phyloP scores from a whole-genome alignment of 331 rosid species.

The Spiraea crenata region DNA sequence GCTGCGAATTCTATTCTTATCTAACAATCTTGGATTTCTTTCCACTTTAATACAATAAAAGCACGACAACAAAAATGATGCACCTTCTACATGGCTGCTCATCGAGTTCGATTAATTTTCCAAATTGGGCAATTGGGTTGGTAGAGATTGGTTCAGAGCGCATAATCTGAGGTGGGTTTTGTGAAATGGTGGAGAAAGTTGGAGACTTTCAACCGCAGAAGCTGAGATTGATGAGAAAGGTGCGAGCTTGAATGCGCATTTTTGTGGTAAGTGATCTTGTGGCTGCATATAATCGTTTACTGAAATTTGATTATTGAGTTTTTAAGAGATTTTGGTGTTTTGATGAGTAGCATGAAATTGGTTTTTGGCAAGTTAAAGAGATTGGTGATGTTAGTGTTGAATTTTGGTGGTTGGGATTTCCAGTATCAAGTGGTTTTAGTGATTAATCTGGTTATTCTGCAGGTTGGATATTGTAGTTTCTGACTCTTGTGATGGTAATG shows the following conservation, averaged over 20 bases:
- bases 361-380: slow-evolving; percentile 18
- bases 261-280: slow-evolving; percentile 25
- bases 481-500: neutral
- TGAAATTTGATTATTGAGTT: slow-evolving; percentile 14
- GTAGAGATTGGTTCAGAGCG: slow-evolving; percentile 13
- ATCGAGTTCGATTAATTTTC: slow-evolving; percentile 16
- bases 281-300: slow-evolving; percentile 20
- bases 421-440: slow-evolving; percentile 6
- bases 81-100: slow-evolving; percentile 8
- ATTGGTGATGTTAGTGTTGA: neutral
- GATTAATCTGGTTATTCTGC: slow-evolving; percentile 7
- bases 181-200: slow-evolving; percentile 11
- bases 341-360: slow-evolving; percentile 11
- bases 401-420: slow-evolving; percentile 11
- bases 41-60: neutral
- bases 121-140: slow-evolving; percentile 30
- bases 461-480: neutral
- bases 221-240: slow-evolving; percentile 16
- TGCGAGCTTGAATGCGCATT: slow-evolving; percentile 12
- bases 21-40: slow-evolving; percentile 7
- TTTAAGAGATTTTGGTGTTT: slow-evolving; percentile 11
- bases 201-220: slow-evolving; percentile 7
- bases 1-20: slow-evolving; percentile 18
- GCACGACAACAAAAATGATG: slow-evolving; percentile 24
- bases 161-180: slow-evolving; percentile 29